Conservation (phyloP, 139 green algal genomes). For the Edaphochlamys debaryana region DNA sequence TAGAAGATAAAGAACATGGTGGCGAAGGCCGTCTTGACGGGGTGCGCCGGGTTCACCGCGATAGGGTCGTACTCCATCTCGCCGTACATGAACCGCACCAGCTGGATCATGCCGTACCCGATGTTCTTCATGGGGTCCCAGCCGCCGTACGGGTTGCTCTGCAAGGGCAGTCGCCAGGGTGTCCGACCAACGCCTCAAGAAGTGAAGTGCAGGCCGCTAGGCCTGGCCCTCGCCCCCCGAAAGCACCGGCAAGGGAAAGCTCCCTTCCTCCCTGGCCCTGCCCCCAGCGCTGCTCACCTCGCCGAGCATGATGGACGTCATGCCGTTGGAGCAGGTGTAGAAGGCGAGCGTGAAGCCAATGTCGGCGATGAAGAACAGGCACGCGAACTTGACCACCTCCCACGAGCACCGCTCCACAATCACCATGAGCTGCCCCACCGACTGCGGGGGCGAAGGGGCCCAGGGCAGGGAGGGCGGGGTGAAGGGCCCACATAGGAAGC, state of each 20-base stretch:
- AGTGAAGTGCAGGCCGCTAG: too few relatives aligned
- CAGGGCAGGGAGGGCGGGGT: neutral
- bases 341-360: conserved; percentile 71
- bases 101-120: conserved; percentile 39
- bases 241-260: too few relatives aligned
- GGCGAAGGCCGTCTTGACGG: conserved; percentile 51
- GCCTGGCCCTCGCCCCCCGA: too few relatives aligned
- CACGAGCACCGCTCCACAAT: conserved; percentile 57
- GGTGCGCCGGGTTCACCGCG: conserved; percentile 6
- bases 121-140: conserved; percentile 29
- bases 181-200: too few relatives aligned
- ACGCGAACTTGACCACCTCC: conserved; percentile 58
- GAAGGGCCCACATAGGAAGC: too few relatives aligned
- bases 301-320: conserved; percentile 8
- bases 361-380: conserved; percentile 58
- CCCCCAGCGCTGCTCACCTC: too few relatives aligned
- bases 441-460: conserved; percentile 7
- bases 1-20: conserved; percentile 66
- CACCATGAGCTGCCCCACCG: conserved; percentile 51
- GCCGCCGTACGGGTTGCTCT: too few relatives aligned
- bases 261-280: too few relatives aligned
- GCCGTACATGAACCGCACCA: conserved; percentile 56
- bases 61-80: conserved; percentile 59
- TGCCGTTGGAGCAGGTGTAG: conserved; percentile 54
- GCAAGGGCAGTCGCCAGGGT: too few relatives aligned